These are phyloP conservation scores for Brassica incana DNA, from an alignment of 345 rosid genomes.

Conservation along the genomic window DNA sequence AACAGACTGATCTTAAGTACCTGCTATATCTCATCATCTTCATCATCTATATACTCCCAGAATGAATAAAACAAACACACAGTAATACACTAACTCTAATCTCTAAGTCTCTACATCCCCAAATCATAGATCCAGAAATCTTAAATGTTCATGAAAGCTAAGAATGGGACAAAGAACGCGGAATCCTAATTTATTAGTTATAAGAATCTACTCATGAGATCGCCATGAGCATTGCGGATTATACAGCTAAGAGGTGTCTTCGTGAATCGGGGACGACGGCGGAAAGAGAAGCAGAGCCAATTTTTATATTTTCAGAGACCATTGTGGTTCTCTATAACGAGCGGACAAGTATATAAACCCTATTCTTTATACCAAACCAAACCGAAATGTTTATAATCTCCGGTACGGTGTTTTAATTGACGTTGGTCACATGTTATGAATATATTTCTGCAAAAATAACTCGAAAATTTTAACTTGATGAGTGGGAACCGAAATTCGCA, in stretches of 20 bases:
- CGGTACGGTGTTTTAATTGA: not conserved
- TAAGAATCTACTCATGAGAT: not conserved
- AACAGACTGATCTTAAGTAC: slow-evolving; percentile 34
- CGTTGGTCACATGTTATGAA: not conserved
- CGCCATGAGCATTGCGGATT: not conserved
- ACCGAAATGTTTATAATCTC: not conserved
- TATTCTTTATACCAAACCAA: not conserved
- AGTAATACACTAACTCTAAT: not conserved
- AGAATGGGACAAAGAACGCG: not conserved
- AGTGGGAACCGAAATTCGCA: too few species aligned
- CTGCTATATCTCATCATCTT: slow-evolving; percentile 41
- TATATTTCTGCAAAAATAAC: too few species aligned
- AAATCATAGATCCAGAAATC: not conserved
- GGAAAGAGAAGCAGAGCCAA: not conserved
- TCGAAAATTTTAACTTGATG: too few species aligned
- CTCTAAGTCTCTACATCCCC: not conserved
- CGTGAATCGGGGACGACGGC: not conserved
- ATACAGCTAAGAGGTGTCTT: not conserved
- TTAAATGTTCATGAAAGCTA: not conserved
- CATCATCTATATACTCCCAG: slow-evolving; percentile 22
- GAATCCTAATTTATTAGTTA: not conserved
- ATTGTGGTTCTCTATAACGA: not conserved
- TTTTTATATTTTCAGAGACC: not conserved
- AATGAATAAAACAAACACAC: not conserved
- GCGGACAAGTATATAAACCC: not conserved